phyloP scores from a whole-genome alignment of 1,139 yeast genomes.

The Kodamaea ohmeri region DNA sequence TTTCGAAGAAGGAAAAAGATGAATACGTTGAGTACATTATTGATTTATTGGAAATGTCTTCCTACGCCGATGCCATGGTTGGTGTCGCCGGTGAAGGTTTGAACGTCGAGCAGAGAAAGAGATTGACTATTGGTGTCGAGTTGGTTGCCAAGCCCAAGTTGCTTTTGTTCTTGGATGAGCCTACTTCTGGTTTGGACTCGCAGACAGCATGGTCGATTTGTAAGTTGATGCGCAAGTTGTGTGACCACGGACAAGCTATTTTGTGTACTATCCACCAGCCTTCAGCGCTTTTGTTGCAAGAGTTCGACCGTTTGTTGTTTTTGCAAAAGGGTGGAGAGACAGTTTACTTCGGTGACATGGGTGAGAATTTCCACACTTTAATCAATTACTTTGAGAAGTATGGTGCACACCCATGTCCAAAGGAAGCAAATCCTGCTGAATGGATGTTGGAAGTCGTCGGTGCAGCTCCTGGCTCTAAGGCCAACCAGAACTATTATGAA shows the following conservation, averaged over 20 bases:
- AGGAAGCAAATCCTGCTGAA: slow-evolving; percentile 74
- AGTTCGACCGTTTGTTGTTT: slow-evolving; percentile 72
- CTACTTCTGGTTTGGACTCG: slow-evolving; percentile 90
- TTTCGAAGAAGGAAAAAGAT: slow-evolving; percentile 57
- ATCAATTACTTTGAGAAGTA: slow-evolving; percentile 66
- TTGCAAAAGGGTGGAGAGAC: slow-evolving; percentile 74
- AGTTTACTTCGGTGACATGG: slow-evolving; percentile 79
- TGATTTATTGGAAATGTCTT: slow-evolving; percentile 65
- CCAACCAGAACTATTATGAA: slow-evolving; percentile 60
- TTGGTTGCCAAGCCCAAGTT: slow-evolving; percentile 84
- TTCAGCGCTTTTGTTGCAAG: slow-evolving; percentile 71
- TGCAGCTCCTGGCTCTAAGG: slow-evolving; percentile 75
- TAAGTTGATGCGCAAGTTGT: slow-evolving; percentile 69
- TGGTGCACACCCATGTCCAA: slow-evolving; percentile 60
- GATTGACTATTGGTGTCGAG: slow-evolving; percentile 83
- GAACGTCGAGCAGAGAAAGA: slow-evolving; percentile 83
- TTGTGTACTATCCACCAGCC: slow-evolving; percentile 85
- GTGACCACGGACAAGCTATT: slow-evolving; percentile 79
- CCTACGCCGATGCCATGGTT: slow-evolving; percentile 77
- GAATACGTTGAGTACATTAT: slow-evolving; percentile 72
- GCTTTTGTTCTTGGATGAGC: slow-evolving; percentile 82
- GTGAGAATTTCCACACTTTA: slow-evolving; percentile 57
- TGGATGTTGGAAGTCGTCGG: slow-evolving; percentile 82
- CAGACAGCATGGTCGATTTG: slow-evolving; percentile 90
- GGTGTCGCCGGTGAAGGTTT: slow-evolving; percentile 79